A percentile compares a stretch with the other conserved stretches of the same genome.
phyloP scores from a whole-genome alignment of 495 filamentous ascomycete species.

The Hypoxylon subgilvum region DNA sequence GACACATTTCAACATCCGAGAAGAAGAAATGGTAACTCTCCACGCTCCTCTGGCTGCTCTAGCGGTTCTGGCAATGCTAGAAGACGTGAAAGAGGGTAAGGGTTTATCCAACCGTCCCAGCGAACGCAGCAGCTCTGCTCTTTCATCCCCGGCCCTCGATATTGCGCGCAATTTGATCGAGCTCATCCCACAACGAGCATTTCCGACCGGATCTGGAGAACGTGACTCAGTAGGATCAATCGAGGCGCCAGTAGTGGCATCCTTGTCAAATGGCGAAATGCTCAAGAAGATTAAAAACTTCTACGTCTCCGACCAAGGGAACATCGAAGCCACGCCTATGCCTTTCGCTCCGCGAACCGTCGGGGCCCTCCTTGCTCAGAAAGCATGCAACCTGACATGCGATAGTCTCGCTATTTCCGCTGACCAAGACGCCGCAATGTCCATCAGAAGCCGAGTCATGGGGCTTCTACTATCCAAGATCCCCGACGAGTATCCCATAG shows the following conservation, averaged over 20 bases:
- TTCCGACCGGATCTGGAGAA: conserved; percentile 50
- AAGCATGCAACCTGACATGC: conserved; percentile 62
- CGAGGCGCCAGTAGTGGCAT: conserved; percentile 30
- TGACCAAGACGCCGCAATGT: conserved; percentile 46
- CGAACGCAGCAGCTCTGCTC: conserved; percentile 1
- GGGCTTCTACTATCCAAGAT: conserved; percentile 65
- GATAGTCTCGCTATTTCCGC: conserved; percentile 49
- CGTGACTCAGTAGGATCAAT: conserved; percentile 41
- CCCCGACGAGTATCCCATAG: conserved; percentile 56
- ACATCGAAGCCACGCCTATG: conserved; percentile 54
- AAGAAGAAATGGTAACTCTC: conserved; percentile 90
- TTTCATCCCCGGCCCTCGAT: conserved; percentile 53
- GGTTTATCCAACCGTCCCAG: conserved; percentile 12
- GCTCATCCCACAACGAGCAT: conserved; percentile 73
- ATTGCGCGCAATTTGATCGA: conserved; percentile 64
- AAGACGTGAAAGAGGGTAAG: conserved; percentile 48
- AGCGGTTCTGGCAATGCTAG: conserved; percentile 67
- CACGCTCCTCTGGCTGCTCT: conserved; percentile 81
- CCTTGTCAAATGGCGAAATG: conserved; percentile 56
- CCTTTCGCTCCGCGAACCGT: conserved; percentile 65
- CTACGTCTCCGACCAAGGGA: conserved; percentile 65
- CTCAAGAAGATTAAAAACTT: conserved; percentile 67
- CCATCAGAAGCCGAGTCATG: conserved; percentile 58
- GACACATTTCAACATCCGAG: conserved; percentile 86
- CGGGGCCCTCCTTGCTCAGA: conserved; percentile 66